Percentiles rank a stretch among this genome's conserved stretches.
These are phyloP conservation scores for Suhomyces taliae DNA, from an alignment of 1,139 yeast species.

Conservation along the genomic window DNA sequence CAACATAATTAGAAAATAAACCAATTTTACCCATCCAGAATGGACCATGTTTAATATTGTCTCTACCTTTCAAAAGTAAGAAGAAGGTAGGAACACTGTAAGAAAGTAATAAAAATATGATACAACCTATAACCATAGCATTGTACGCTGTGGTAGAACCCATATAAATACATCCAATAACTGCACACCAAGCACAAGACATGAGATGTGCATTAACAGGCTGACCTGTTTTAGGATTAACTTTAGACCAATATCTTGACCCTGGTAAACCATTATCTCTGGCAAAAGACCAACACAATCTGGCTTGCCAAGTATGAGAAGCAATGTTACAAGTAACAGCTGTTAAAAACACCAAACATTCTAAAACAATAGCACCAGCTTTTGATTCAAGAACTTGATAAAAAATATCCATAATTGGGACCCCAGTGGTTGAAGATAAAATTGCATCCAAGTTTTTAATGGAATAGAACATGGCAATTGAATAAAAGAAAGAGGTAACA, in stretches of 20 bases:
- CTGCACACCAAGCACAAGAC: constrained; percentile 36
- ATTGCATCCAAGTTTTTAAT: constrained; percentile 34
- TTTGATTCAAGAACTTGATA: constrained; percentile 37
- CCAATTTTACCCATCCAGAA: constrained; percentile 51
- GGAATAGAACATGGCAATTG: constrained; percentile 45
- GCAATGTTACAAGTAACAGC: constrained; percentile 45
- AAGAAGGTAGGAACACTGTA: constrained; percentile 36
- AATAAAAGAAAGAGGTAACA: constrained; percentile 39
- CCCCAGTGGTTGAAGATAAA: constrained; percentile 32
- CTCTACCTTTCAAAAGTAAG: constrained; percentile 35
- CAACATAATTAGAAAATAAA: constrained; percentile 20
- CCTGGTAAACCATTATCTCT: constrained; percentile 46
- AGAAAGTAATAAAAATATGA: constrained; percentile 35
- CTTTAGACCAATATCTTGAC: constrained; percentile 33
- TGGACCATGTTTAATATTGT: constrained; percentile 38
- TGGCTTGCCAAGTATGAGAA: constrained; percentile 46
- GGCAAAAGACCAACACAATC: constrained; percentile 31
- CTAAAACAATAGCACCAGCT: constrained; percentile 41
- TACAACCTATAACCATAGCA: constrained; percentile 41
- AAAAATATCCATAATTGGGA: constrained; percentile 44
- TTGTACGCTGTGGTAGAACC: constrained; percentile 45
- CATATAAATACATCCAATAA: constrained; percentile 42
- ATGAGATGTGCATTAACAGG: constrained; percentile 40
- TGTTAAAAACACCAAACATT: constrained; percentile 35
- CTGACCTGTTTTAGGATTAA: constrained; percentile 31